phyloP scores from a whole-genome alignment of 1,284 basidiomycete genomes.

The Anthracocystis walkeri region DNA sequence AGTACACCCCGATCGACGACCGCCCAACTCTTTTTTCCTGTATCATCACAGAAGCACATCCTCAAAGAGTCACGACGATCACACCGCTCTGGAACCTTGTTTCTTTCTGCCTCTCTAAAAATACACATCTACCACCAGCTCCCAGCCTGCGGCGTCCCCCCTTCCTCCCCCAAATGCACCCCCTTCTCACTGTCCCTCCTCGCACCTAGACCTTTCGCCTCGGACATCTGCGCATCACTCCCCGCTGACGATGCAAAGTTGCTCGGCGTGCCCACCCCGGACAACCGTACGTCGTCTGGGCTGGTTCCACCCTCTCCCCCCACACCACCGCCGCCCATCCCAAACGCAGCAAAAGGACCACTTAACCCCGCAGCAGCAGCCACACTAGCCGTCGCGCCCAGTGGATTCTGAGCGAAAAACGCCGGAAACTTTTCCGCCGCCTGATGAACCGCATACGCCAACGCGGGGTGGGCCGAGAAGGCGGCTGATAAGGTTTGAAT shows the following conservation, averaged over 20 bases:
- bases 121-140: constrained; percentile 36
- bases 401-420: constrained; percentile 46
- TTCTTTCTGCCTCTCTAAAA: too few species aligned
- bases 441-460: constrained; percentile 48
- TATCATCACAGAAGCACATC: too few species aligned
- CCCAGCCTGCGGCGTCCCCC: constrained; percentile 36
- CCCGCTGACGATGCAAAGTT: constrained; percentile 24
- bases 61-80: too few species aligned
- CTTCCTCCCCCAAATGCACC: constrained; percentile 33
- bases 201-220: not conserved
- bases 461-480: constrained; percentile 42
- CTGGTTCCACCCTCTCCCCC: not conserved
- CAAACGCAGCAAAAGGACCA: constrained; percentile 23
- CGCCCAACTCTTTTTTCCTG: too few species aligned
- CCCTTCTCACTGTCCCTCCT: not conserved
- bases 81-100: too few species aligned
- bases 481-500: constrained; percentile 39
- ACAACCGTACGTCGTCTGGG: not conserved
- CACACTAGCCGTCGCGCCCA: constrained; percentile 41
- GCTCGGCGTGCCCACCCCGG: constrained; percentile 29
- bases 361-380: constrained; percentile 44
- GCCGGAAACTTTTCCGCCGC: constrained; percentile 50
- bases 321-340: too few species aligned
- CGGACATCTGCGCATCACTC: constrained; percentile 6
- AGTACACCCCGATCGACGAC: too few species aligned